Evolutionary conservation across 129 eudicot species (phyloP).

Genomic region (Helianthus annuus): HanXRQr2.0-SUNRISE NC_035446.2:128236435-128236934

Average conservation of each 20-base stretch:
- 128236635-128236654: too few species aligned
- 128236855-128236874: constrained; percentile 29
- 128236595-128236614: too few species aligned
- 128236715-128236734: constrained; percentile 22
- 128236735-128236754: neutral
- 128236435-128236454: too few species aligned
- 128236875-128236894: constrained; percentile 73
- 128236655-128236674: too few species aligned
- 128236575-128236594: too few species aligned
- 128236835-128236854: constrained; percentile 40
- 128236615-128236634: too few species aligned
- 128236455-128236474: too few species aligned
- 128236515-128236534: too few species aligned
- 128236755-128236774: constrained; percentile 20
- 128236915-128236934: constrained; percentile 59
- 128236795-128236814: constrained; percentile 19
- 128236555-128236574: too few species aligned
- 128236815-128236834: neutral
- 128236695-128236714: neutral
- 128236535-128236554: too few species aligned
- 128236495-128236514: too few species aligned
- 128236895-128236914: constrained; percentile 70
- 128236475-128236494: too few species aligned
- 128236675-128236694: neutral
- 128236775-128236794: constrained; percentile 9